phyloP scores from a whole-genome alignment of 1,284 basidiomycete genomes.

The Pisolithus thermaeus region DNA sequence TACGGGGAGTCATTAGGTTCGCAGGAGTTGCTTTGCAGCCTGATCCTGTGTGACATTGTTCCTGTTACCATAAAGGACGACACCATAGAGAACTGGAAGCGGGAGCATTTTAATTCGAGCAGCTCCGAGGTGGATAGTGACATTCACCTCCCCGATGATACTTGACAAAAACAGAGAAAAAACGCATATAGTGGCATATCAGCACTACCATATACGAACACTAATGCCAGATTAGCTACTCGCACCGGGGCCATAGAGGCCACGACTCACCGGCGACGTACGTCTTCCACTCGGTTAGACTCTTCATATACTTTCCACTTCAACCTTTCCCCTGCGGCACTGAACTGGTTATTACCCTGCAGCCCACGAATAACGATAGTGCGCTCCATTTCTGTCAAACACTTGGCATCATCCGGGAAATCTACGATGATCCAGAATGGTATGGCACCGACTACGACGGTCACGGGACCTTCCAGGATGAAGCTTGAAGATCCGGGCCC shows the following conservation, averaged over 20 bases:
- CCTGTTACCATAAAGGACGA: constrained; percentile 18
- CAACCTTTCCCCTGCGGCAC: constrained; percentile 64
- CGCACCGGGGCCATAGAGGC: neutral
- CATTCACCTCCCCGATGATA: too few species aligned
- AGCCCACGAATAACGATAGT: constrained; percentile 62
- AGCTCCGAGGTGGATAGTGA: too few species aligned
- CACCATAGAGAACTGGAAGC: constrained; percentile 40
- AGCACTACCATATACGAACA: constrained; percentile 26
- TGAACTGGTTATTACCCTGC: constrained; percentile 67
- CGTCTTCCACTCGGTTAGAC: constrained; percentile 68
- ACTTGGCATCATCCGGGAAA: constrained; percentile 76
- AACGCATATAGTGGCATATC: too few species aligned
- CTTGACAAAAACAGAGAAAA: too few species aligned
- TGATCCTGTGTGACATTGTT: constrained; percentile 15
- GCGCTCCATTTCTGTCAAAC: constrained; percentile 65
- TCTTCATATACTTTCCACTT: constrained; percentile 59
- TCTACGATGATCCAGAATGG: constrained; percentile 79
- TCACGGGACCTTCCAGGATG: constrained; percentile 60
- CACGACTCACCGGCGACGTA: constrained; percentile 53
- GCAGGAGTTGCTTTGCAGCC: constrained; percentile 66
- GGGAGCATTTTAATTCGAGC: neutral
- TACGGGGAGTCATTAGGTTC: constrained; percentile 69
- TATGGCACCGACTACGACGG: constrained; percentile 55
- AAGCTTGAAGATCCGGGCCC: constrained; percentile 82
- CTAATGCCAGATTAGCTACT: constrained; percentile 25